phyloP scores from a whole-genome alignment of 2,329 filamentous ascomycete species.

The Curvularia verruculosa region DNA sequence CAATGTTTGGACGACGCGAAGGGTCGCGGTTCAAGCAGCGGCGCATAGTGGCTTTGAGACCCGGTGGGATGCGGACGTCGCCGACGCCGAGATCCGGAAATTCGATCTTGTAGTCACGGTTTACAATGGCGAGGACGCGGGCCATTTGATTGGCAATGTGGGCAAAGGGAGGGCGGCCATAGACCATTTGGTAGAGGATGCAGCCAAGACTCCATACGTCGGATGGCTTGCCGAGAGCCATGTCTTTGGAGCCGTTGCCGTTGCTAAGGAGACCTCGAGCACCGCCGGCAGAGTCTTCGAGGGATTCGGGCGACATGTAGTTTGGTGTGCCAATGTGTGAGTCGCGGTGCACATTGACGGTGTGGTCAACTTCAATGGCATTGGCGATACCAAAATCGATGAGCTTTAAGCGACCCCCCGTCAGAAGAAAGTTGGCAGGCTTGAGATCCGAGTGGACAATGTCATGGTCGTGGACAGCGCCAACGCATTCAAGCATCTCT shows the following conservation, averaged over 20 bases:
- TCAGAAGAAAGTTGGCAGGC: conserved; percentile 94
- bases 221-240: conserved; percentile 94
- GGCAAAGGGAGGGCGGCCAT: conserved; percentile 93
- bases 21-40: conserved; percentile 66
- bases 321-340: conserved; percentile 95
- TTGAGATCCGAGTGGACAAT: conserved; percentile 98
- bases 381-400: conserved; percentile 99
- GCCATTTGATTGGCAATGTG: conserved; percentile 88
- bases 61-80: conserved; percentile 61
- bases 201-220: conserved; percentile 97
- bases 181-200: conserved; percentile 97
- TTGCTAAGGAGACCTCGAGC: conserved; percentile 51
- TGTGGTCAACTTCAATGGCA: conserved; percentile 93
- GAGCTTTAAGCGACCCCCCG: conserved; percentile 87
- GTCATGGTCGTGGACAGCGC: conserved; percentile 84
- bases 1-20: conserved; percentile 61
- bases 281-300: conserved; percentile 80
- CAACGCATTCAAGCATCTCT: conserved; percentile 96
- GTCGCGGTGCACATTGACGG: conserved; percentile 95
- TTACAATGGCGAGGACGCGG: conserved; percentile 84
- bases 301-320: conserved; percentile 96
- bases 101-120: conserved; percentile 74
- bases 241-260: conserved; percentile 66
- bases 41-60: conserved; percentile 62
- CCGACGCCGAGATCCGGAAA: conserved; percentile 74